Conservation (phyloP, 1,284 basidiomycete species). For the Cutaneotrichosporon sp. region DNA sequence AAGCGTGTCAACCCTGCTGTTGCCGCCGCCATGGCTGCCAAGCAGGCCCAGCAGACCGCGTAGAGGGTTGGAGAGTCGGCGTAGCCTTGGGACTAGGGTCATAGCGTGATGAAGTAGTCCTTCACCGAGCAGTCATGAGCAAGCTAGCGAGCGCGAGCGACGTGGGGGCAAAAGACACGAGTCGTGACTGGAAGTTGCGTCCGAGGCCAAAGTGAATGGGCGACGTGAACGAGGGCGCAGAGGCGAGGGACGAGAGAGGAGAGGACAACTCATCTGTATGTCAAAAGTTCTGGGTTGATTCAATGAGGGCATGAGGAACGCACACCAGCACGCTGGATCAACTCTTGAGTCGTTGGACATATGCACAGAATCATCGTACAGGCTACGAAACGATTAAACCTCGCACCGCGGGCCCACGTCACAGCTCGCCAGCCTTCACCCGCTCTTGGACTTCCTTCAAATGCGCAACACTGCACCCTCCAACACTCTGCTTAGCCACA, state of each 20-base stretch:
- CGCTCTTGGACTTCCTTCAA: constrained; percentile 40
- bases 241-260: too few relatives aligned
- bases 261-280: too few relatives aligned
- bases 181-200: too few relatives aligned
- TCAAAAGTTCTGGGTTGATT: too few relatives aligned
- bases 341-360: too few relatives aligned
- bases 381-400: neutral
- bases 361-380: too few relatives aligned
- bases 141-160: neutral
- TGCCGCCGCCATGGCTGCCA: constrained; percentile 58
- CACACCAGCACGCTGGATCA: too few relatives aligned
- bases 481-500: constrained; percentile 53
- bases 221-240: too few relatives aligned
- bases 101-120: constrained; percentile 20
- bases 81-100: constrained; percentile 2
- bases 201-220: too few relatives aligned
- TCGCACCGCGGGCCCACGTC: neutral
- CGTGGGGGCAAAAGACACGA: neutral
- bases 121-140: constrained; percentile 4
- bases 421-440: neutral
- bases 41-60: constrained; percentile 25
- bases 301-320: too few relatives aligned
- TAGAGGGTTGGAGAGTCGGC: neutral
- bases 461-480: constrained; percentile 56
- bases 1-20: constrained; percentile 80